A percentile compares a stretch with the other conserved stretches of the same genome.
phyloP scores from a whole-genome alignment of 164 flowering plant species.

The Vitis vinifera region DNA sequence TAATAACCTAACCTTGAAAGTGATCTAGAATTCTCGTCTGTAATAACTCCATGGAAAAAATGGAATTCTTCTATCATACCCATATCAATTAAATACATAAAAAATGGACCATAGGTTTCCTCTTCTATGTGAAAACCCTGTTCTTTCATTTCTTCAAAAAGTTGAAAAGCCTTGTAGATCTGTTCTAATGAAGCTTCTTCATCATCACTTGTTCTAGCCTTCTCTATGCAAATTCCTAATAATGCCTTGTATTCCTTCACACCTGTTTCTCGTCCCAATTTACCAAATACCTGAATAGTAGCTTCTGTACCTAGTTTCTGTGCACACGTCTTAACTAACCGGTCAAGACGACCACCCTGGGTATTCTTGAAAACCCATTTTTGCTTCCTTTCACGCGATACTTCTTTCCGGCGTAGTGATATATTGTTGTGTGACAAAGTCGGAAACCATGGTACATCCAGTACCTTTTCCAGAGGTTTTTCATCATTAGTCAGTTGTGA shows the following conservation, averaged over 20 bases:
- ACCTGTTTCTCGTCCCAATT: slow-evolving; percentile 64
- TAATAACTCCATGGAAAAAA: slow-evolving; percentile 41
- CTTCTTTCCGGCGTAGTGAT: slow-evolving; percentile 48
- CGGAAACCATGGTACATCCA: slow-evolving; percentile 51
- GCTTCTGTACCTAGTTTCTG: slow-evolving; percentile 54
- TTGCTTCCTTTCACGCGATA: slow-evolving; percentile 58
- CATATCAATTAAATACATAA: slow-evolving; percentile 64
- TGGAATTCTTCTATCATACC: slow-evolving; percentile 66
- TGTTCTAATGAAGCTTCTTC: slow-evolving; percentile 49
- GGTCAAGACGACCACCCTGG: slow-evolving; percentile 32
- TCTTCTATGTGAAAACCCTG: slow-evolving; percentile 67
- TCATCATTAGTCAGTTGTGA: slow-evolving; percentile 6
- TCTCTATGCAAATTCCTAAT: slow-evolving; percentile 49
- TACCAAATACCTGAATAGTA: slow-evolving; percentile 53
- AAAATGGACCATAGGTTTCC: slow-evolving; percentile 63
- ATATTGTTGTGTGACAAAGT: slow-evolving; percentile 9
- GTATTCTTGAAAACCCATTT: slow-evolving; percentile 56
- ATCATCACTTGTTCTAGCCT: slow-evolving; percentile 48
- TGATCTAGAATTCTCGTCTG: slow-evolving; percentile 38
- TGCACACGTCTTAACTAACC: slow-evolving; percentile 47
- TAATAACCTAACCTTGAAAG: slow-evolving; percentile 72
- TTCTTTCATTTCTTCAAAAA: slow-evolving; percentile 58
- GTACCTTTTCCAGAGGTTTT: slow-evolving; percentile 15
- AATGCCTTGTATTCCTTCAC: slow-evolving; percentile 65
- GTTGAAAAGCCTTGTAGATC: slow-evolving; percentile 44